Percentiles rank a stretch among this genome's conserved stretches.
phyloP scores from a whole-genome alignment of 441 rosid species.

The Gossypium trilobum region DNA sequence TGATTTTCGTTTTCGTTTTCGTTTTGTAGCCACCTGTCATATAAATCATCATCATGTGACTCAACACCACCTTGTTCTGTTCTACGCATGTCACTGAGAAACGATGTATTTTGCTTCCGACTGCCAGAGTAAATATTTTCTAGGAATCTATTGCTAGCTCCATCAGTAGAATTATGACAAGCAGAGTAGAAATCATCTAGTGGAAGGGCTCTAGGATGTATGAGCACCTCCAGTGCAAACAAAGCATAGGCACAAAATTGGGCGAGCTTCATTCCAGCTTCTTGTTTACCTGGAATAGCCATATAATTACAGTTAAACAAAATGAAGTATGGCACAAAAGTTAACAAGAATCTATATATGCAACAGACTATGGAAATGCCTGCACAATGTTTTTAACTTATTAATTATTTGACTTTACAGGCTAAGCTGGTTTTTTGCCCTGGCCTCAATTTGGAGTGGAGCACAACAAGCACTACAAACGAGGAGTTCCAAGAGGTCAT shows the following conservation, averaged over 20 bases:
- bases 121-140: constrained; percentile 22
- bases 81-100: constrained; percentile 23
- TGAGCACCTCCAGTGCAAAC: constrained; percentile 63
- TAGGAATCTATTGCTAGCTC: constrained; percentile 15
- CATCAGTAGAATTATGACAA: constrained; percentile 14
- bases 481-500: neutral
- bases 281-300: constrained; percentile 39
- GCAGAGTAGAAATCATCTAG: constrained; percentile 17
- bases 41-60: constrained; percentile 36
- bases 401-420: neutral
- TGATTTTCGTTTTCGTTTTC: constrained; percentile 16
- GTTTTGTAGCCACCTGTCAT: constrained; percentile 32
- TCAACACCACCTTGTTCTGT: constrained; percentile 11
- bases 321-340: neutral
- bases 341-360: neutral
- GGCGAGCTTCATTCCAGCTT: constrained; percentile 44
- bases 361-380: neutral
- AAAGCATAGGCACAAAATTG: constrained; percentile 66
- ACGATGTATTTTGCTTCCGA: constrained; percentile 22
- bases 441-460: too few species aligned
- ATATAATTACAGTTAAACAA: neutral
- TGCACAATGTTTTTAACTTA: neutral
- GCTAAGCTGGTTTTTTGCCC: neutral
- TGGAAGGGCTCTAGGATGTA: constrained; percentile 28
- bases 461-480: neutral